A percentile compares a stretch with the other conserved stretches of the same genome.
Conservation (phyloP, 1,284 basidiomycete species). For the Leccinum subrobustum region DNA sequence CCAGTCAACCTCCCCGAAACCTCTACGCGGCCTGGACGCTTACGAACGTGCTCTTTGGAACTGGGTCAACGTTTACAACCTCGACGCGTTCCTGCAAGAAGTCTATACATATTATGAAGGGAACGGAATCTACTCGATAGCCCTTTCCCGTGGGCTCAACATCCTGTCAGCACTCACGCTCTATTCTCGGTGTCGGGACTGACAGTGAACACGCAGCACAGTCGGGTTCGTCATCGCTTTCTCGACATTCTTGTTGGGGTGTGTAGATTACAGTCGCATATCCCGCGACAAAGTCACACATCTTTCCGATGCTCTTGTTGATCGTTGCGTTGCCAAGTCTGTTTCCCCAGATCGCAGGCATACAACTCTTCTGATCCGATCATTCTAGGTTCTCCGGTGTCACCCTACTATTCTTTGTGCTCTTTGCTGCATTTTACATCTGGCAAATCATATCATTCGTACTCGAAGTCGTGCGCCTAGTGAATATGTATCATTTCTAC, state of each 20-base stretch:
- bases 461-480: conserved; percentile 67
- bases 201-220: conserved; percentile 58
- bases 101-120: conserved; percentile 96
- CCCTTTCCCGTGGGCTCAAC: conserved; percentile 83
- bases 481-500: conserved; percentile 94
- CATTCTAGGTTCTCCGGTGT: conserved; percentile 76
- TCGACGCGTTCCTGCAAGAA: conserved; percentile 93
- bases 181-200: conserved; percentile 21
- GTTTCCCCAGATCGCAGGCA: conserved; percentile 25
- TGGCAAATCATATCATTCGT: conserved; percentile 70
- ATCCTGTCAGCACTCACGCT: conserved; percentile 70
- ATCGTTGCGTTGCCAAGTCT: conserved; percentile 79
- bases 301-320: conserved; percentile 79
- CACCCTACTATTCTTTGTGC: conserved; percentile 77
- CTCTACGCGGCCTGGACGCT: conserved; percentile 72
- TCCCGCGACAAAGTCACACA: conserved; percentile 59
- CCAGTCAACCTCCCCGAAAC: conserved; percentile 39
- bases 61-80: conserved; percentile 98
- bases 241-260: conserved; percentile 93
- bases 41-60: conserved; percentile 95
- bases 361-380: conserved; percentile 4
- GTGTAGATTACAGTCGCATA: conserved; percentile 88
- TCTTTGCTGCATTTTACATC: conserved; percentile 80
- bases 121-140: conserved; percentile 94
- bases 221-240: conserved; percentile 97